phyloP scores from a whole-genome alignment of 306 rosid species.

The Arachis stenosperma region DNA sequence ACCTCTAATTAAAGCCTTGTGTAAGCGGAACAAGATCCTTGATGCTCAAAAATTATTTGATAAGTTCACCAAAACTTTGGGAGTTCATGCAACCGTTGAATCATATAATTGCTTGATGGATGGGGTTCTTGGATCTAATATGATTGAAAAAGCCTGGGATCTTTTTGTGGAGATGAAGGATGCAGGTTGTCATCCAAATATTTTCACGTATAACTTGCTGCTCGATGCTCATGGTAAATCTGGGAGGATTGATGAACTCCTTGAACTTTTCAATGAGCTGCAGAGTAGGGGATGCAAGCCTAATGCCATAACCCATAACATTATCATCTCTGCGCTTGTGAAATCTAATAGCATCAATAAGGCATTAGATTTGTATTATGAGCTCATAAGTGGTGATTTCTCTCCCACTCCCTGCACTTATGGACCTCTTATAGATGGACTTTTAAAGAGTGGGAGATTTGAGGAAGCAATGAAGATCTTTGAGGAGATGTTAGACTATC shows the following conservation, averaged over 20 bases:
- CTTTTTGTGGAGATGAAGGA: conserved; percentile 82
- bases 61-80: conserved; percentile 64
- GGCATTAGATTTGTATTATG: conserved; percentile 81
- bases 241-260: conserved; percentile 67
- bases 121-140: conserved; percentile 67
- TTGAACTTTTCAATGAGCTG: conserved; percentile 76
- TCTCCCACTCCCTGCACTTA: conserved; percentile 90
- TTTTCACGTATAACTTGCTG: conserved; percentile 86
- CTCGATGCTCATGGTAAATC: conserved; percentile 81
- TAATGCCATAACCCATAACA: conserved; percentile 78
- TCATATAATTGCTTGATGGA: conserved; percentile 76
- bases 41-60: conserved; percentile 72
- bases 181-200: conserved; percentile 66
- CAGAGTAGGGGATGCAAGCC: conserved; percentile 71
- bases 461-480: conserved; percentile 84
- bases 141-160: conserved; percentile 61
- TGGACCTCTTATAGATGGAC: conserved; percentile 91
- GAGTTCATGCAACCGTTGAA: conserved; percentile 68
- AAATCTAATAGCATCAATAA: conserved; percentile 56
- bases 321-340: conserved; percentile 76
- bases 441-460: conserved; percentile 69
- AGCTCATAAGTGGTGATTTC: conserved; percentile 77
- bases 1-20: conserved; percentile 68
- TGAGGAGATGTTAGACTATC: conserved; percentile 77
- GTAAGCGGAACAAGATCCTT: conserved; percentile 60